Conservation (phyloP, 1,284 basidiomycete genomes). For the Cryptococcus deneoformans region DNA sequence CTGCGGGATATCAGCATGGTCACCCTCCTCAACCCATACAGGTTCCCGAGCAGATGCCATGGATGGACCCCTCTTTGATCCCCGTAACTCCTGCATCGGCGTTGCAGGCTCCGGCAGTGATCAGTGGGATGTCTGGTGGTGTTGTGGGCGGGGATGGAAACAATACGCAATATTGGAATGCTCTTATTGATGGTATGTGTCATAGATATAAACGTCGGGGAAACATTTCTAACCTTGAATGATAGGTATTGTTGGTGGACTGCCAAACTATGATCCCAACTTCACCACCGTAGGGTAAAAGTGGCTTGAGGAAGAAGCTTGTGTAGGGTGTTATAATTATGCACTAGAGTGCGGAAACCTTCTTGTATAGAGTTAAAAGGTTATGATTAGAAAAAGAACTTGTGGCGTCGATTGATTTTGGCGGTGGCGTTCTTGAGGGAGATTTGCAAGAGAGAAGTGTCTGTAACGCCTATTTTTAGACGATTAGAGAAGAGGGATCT, state of each 20-base stretch:
- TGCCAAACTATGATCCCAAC: slow-evolving; percentile 13
- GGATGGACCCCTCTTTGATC: slow-evolving; percentile 18
- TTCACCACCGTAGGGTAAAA: neutral
- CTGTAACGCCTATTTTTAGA: no score
- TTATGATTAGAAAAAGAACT: no score
- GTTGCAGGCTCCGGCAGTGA: slow-evolving; percentile 1
- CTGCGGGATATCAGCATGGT: neutral
- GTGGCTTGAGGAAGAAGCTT: neutral
- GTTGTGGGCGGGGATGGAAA: slow-evolving; percentile 18
- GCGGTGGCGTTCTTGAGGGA: no score
- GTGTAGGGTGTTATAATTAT: no score
- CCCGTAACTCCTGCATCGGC: slow-evolving; percentile 2
- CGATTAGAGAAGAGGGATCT: no score
- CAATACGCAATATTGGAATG: slow-evolving; percentile 33
- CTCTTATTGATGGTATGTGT: slow-evolving; percentile 34
- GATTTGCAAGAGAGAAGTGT: no score
- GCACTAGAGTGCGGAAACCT: no score
- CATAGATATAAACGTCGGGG: neutral
- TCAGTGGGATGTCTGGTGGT: neutral
- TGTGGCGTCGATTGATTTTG: no score
- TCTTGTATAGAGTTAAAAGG: no score
- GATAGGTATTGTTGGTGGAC: slow-evolving; percentile 15
- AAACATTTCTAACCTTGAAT: neutral
- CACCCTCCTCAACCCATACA: neutral
- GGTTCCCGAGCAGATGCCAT: neutral